Conservation (phyloP, 2,329 filamentous ascomycete genomes). For the Dactylellina leptospora region DNA sequence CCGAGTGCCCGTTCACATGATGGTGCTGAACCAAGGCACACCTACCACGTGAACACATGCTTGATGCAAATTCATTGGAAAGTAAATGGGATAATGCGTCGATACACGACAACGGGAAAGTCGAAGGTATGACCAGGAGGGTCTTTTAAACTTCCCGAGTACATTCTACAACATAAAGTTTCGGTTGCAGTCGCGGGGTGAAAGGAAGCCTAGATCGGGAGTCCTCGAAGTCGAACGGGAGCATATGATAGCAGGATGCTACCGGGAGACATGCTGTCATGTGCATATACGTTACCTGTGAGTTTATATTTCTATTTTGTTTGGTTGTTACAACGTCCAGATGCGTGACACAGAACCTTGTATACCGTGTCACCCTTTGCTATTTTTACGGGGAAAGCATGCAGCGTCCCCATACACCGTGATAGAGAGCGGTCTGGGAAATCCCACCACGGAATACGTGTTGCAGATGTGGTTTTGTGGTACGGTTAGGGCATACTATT, state of each 20-base stretch:
- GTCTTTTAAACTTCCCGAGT: conserved; percentile 7
- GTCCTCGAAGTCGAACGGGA: no score
- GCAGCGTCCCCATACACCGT: no score
- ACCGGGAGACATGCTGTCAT: no score
- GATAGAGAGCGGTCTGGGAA: background rate
- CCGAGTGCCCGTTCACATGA: conserved; percentile 36
- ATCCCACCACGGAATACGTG: background rate
- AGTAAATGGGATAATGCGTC: conserved; percentile 28
- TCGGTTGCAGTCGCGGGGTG: background rate
- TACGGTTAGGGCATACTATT: background rate
- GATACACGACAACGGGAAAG: background rate
- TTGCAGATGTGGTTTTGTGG: conserved; percentile 1
- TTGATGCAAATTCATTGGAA: conserved; percentile 28
- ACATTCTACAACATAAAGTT: background rate
- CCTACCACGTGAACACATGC: conserved; percentile 38
- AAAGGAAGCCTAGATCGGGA: no score
- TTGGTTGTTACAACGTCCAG: background rate
- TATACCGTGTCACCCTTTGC: background rate
- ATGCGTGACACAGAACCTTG: background rate
- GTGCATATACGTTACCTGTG: no score
- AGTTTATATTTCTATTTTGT: background rate
- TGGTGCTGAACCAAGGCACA: background rate
- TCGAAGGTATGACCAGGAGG: background rate
- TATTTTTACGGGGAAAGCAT: no score
- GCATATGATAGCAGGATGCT: no score